phyloP scores from a whole-genome alignment of 2,329 filamentous ascomycete species.

The Colletotrichum spaethianum region DNA sequence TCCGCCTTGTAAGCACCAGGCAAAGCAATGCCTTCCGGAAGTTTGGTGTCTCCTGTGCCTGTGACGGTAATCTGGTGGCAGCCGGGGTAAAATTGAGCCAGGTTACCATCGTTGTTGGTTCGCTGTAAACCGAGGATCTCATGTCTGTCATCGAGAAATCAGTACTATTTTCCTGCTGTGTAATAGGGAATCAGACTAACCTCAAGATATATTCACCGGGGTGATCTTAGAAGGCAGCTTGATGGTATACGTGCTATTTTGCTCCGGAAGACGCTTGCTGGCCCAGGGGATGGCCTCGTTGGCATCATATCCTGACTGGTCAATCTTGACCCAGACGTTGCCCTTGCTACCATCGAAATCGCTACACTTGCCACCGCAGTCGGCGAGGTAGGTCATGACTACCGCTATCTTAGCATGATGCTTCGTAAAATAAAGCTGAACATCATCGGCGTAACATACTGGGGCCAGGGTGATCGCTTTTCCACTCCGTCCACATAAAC shows the following conservation, averaged over 20 bases:
- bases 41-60: conserved; percentile 59
- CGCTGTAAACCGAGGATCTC: conserved; percentile 70
- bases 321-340: conserved; percentile 54
- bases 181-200: neutral
- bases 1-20: conserved; percentile 44
- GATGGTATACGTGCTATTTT: conserved; percentile 54
- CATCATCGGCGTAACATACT: neutral
- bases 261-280: conserved; percentile 50
- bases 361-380: conserved; percentile 46
- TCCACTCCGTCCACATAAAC: conserved; percentile 60
- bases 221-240: conserved; percentile 59
- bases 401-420: neutral
- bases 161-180: neutral
- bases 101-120: conserved; percentile 61
- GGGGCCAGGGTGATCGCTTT: conserved; percentile 62
- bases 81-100: conserved; percentile 69
- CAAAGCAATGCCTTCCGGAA: conserved; percentile 43
- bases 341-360: conserved; percentile 44
- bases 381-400: conserved; percentile 50
- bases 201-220: conserved; percentile 63
- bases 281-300: conserved; percentile 50
- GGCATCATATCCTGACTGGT: conserved; percentile 52
- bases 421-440: neutral
- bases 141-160: conserved; percentile 48
- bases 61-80: conserved; percentile 71